Evolutionary conservation across 2,329 filamentous ascomycete genomes (phyloP).

Genomic region (Pestalotiopsis sp.): DNA sequence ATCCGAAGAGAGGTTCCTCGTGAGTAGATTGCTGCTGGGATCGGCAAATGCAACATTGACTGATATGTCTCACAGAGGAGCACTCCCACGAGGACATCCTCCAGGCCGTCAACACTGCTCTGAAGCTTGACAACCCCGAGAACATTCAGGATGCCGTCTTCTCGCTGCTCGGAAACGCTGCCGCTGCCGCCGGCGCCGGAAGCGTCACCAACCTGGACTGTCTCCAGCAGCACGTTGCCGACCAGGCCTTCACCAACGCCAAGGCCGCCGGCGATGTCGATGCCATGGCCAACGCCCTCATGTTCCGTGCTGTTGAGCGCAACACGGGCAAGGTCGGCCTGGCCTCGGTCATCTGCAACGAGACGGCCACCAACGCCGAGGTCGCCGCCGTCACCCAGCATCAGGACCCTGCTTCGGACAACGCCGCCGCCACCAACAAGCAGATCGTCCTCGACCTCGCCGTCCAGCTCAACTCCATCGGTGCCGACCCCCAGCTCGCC

Average conservation of each 20-base stretch:
- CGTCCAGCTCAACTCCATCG: conserved; percentile 60
- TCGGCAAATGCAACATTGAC: conserved; percentile 14
- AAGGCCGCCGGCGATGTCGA: conserved; percentile 53
- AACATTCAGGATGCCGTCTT: conserved; percentile 33
- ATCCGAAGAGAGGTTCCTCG: conserved; percentile 35
- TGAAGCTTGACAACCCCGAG: conserved; percentile 35
- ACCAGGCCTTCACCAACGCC: conserved; percentile 63
- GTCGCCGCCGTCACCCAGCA: conserved; percentile 66
- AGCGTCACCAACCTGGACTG: conserved; percentile 44
- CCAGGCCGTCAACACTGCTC: conserved; percentile 26
- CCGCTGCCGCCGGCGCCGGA: conserved; percentile 47
- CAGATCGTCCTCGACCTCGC: conserved; percentile 61
- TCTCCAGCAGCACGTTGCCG: conserved; percentile 52
- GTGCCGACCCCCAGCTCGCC: conserved; percentile 64
- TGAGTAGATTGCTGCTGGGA: conserved; percentile 19
- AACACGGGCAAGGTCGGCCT: conserved; percentile 62
- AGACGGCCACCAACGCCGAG: conserved; percentile 64
- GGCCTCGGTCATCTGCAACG: conserved; percentile 58
- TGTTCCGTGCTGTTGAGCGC: conserved; percentile 61
- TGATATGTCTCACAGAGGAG: conserved; percentile 26
- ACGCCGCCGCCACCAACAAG: conserved; percentile 62
- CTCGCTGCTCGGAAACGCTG: conserved; percentile 44
- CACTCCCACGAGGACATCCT: conserved; percentile 35
- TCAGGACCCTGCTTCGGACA: conserved; percentile 66
- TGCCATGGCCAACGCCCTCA: conserved; percentile 56